Evolutionary conservation across 352 stramenopile species (phyloP), one percentile per base, ranked within the genome.

Genomic region (Hyphochytrium catenoides): DNA sequence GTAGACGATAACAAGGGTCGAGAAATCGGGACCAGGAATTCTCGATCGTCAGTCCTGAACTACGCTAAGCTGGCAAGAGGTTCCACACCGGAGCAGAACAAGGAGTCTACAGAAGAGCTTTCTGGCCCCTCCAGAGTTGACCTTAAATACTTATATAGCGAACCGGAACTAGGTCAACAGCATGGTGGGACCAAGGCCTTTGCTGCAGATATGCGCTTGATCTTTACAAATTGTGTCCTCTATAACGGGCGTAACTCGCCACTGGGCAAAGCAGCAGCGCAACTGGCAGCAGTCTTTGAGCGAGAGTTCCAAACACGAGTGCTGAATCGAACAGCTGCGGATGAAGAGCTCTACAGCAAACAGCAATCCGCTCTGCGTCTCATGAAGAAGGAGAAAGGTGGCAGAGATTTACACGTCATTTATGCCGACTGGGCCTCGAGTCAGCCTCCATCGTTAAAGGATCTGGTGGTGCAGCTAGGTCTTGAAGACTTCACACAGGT

Each of bases 191-290:
- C 59, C 35, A 52, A 74, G 29, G 48, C 46, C 0, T 84, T 84
- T 44, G 65, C 65, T 0, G 40, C 51, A 7, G 69, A 84, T 40
- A 57, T 81, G 29, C 64, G 64, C n/a, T 50, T 81, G 25, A 68
- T 84, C 23, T 84, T 66, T 66, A 67, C 78, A 34, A 84, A 84
- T 34, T 59, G 57, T 27, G 42, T 74, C 18, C 38, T 64, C 3
- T 82, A 75, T 46, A 82, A 82, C 41, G 55, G 59, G 1, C 64
- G 77, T 39, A 62, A 81, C 12, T 77, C 67, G 4, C 62, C 77
- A 36, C 52, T 81, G 17, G 66, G 66, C 8, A 55, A 52, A 21
- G 58, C 63, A 35, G 66, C 66, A 2, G 36, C 68, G n/a, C 59
- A 49, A 3, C 50, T 81, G 12, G 77, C 66, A 0, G 66, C 77